phyloP scores from a whole-genome alignment of 192 early-diverging fungal genomes.

The Backusella macrospora region DNA sequence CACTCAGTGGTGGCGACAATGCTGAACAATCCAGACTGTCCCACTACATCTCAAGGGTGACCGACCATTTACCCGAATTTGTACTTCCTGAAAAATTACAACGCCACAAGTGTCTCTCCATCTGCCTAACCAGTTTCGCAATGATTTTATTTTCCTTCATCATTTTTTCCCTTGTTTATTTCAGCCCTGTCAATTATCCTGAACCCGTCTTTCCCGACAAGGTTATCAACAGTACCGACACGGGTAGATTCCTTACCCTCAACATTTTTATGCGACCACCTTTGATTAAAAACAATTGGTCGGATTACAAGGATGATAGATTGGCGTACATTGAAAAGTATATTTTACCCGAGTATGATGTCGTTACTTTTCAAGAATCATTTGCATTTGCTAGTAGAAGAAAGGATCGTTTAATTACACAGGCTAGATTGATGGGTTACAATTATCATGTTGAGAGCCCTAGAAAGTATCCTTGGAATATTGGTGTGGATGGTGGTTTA shows the following conservation, averaged over 20 bases:
- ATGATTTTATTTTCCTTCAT: constrained; percentile 26
- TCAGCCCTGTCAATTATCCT: constrained; percentile 31
- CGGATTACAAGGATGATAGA: constrained; percentile 81
- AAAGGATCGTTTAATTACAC: constrained; percentile 54
- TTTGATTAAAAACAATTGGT: constrained; percentile 65
- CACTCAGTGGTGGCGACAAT: neutral
- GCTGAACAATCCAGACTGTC: neutral
- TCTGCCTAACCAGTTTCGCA: constrained; percentile 14
- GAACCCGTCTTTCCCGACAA: constrained; percentile 40
- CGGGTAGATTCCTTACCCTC: constrained; percentile 64
- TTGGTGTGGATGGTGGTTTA: constrained; percentile 75
- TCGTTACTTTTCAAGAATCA: constrained; percentile 82
- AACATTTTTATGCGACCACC: constrained; percentile 79
- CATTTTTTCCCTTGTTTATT: constrained; percentile 35
- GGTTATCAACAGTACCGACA: neutral
- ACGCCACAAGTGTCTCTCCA: constrained; percentile 1
- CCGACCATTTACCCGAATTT: constrained; percentile 4
- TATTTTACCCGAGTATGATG: constrained; percentile 70
- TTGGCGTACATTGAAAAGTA: constrained; percentile 70
- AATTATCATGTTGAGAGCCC: constrained; percentile 62
- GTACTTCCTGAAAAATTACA: constrained; percentile 11
- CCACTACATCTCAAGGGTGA: neutral
- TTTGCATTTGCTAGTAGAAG: constrained; percentile 75
- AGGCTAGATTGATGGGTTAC: constrained; percentile 69
- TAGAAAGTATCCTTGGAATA: constrained; percentile 62